phyloP scores from a whole-genome alignment of 2,329 filamentous ascomycete species.

The Macrophomina tecta region DNA sequence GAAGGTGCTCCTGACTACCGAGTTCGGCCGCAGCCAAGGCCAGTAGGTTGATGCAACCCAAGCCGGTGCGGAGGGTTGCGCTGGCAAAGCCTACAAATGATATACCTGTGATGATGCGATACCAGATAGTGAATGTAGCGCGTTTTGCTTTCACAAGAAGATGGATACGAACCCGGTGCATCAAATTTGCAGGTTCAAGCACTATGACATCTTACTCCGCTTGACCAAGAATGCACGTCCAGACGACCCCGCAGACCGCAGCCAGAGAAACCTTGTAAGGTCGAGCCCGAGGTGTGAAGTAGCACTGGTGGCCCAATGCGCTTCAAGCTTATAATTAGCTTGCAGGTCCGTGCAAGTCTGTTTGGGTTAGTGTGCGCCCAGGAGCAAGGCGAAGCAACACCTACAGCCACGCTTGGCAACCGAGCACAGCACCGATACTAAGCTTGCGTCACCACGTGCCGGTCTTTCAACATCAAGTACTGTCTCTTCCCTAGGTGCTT shows the following conservation, averaged over 20 bases:
- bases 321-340: not conserved
- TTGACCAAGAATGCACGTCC: not conserved
- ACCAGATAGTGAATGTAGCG: not conserved
- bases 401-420: not conserved
- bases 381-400: not conserved
- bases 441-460: not conserved
- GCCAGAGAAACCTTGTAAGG: not conserved
- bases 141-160: not conserved
- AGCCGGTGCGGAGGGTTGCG: not conserved
- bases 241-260: not conserved
- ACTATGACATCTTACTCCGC: not conserved
- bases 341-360: not conserved
- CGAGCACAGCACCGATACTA: not conserved
- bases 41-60: not conserved
- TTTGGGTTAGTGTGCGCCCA: not conserved
- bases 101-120: not conserved
- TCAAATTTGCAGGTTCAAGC: not conserved
- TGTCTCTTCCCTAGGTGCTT: not conserved
- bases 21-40: conserved; percentile 38
- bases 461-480: not conserved
- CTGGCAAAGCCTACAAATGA: not conserved
- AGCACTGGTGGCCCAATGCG: not conserved
- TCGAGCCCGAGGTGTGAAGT: not conserved
- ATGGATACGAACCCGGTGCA: not conserved
- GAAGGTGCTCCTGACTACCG: conserved; percentile 39